Evolutionary conservation across 73 alveolate species (phyloP).

Genomic region (Paramecium pentaurelia): DNA sequence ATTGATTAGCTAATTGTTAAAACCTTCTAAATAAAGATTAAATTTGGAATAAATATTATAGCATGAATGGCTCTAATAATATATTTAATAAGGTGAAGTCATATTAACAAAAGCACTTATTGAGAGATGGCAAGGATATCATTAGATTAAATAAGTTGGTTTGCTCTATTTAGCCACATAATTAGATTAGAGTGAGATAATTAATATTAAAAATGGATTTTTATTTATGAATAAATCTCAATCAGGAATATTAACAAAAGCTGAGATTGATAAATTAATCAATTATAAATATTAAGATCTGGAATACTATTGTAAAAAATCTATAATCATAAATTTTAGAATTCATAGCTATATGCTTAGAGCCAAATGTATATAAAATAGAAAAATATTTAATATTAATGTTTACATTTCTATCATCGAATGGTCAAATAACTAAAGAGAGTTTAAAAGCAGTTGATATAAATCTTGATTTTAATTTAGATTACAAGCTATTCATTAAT

Average conservation of each 20-base stretch:
- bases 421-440: not conserved
- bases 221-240: slow-evolving; percentile 21
- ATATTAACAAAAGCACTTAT: not conserved
- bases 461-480: not conserved
- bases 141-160: not conserved
- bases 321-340: not conserved
- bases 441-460: not conserved
- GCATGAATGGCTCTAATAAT: not conserved
- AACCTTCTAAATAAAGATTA: slow-evolving; percentile 32
- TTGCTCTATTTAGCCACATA: slow-evolving; percentile 28
- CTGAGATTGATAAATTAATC: not conserved
- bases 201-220: slow-evolving; percentile 5
- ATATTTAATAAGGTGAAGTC: not conserved
- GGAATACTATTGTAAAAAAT: slow-evolving; percentile 15
- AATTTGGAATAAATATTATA: not conserved
- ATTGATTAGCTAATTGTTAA: slow-evolving; percentile 62
- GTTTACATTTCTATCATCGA: not conserved
- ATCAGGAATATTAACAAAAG: not conserved
- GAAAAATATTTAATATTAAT: slow-evolving; percentile 31
- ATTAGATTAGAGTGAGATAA: not conserved
- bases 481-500: not conserved
- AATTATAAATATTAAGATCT: not conserved
- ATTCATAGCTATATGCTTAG: slow-evolving; percentile 15
- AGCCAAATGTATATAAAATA: not conserved
- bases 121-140: not conserved